These are phyloP conservation scores for Nothopassalora personata DNA, from an alignment of 2,329 filamentous ascomycete species.

Conservation along the genomic window DNA sequence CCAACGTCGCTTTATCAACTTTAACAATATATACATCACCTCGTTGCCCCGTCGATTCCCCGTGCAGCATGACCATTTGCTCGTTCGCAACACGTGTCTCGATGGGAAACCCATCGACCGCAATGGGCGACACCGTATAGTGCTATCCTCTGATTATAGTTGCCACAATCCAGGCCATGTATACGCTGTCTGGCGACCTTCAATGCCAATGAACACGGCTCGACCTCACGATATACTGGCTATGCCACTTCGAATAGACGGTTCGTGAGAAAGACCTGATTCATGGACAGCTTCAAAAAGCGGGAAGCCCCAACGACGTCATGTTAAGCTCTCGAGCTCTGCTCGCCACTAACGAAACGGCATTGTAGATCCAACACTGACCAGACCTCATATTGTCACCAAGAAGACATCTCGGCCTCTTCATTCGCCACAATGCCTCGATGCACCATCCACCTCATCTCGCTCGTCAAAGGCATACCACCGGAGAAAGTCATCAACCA, in stretches of 20 bases:
- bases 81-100: too few species aligned
- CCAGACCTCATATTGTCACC: background rate
- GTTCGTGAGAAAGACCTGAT: background rate
- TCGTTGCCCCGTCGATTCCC: too few species aligned
- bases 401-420: background rate
- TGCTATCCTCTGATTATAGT: too few species aligned
- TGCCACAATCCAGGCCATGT: too few species aligned
- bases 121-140: too few species aligned
- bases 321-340: background rate
- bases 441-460: background rate
- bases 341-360: background rate
- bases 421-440: background rate
- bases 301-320: background rate
- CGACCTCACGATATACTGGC: background rate
- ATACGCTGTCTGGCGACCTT: too few species aligned
- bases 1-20: background rate
- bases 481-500: slow-evolving; percentile 1
- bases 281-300: background rate
- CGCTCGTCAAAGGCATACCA: background rate
- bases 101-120: too few species aligned
- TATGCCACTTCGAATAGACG: background rate
- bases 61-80: too few species aligned
- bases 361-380: background rate
- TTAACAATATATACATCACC: too few species aligned
- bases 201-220: too few species aligned